Conservation (phyloP, 2,329 filamentous ascomycete genomes). For the Sporothrix luriei region DNA sequence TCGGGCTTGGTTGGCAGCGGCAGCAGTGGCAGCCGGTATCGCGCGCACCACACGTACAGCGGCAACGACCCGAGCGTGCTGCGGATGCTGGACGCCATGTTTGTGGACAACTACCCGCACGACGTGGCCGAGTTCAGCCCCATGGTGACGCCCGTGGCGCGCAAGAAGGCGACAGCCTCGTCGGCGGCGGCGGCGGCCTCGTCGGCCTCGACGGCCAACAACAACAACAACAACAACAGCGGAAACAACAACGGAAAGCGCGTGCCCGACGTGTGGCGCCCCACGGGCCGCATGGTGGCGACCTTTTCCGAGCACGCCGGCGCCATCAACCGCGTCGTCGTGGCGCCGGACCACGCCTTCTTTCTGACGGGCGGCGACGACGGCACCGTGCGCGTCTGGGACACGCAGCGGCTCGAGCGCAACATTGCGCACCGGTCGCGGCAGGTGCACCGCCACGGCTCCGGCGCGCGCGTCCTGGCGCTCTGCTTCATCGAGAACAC, state of each 20-base stretch:
- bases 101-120: conserved; percentile 69
- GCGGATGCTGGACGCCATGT: conserved; percentile 80
- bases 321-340: conserved; percentile 76
- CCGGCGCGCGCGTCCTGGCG: conserved; percentile 69
- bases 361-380: conserved; percentile 94
- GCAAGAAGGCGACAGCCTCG: conserved; percentile 52
- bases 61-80: conserved; percentile 73
- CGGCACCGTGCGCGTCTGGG: conserved; percentile 89
- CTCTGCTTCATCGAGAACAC: conserved; percentile 92
- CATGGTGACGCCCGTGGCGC: conserved; percentile 69
- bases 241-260: conserved; percentile 55
- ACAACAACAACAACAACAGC: not conserved
- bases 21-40: conserved; percentile 48
- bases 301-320: conserved; percentile 86
- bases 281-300: conserved; percentile 79
- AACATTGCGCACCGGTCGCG: conserved; percentile 87
- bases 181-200: conserved; percentile 39
- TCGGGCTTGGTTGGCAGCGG: conserved; percentile 36
- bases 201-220: conserved; percentile 6
- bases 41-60: conserved; percentile 77
- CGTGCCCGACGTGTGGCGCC: conserved; percentile 72
- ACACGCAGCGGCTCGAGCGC: conserved; percentile 82
- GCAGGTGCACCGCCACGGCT: conserved; percentile 78
- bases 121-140: conserved; percentile 76
- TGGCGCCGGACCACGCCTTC: conserved; percentile 88